Base-by-base conservation (phyloP, 345 rosid genomes). In the Lagerstroemia speciosa region DNA sequence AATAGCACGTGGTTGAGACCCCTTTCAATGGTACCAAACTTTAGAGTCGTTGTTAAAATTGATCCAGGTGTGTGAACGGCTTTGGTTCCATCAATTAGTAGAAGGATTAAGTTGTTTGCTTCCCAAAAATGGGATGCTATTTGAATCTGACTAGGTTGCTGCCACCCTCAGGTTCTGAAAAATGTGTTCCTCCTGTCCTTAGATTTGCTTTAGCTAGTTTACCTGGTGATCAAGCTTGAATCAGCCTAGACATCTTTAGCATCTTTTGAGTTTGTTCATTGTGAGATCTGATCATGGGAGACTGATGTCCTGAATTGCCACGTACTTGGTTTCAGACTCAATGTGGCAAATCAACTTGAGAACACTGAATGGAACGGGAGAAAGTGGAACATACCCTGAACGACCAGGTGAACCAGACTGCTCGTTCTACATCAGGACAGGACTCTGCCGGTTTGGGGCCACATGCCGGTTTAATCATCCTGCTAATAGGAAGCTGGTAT, bases 371-470 rank as follows among this genome's bases (percentile, higher is more conserved):
- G 99, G 88, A 80, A 67, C 83, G 22, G 79, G 86, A 86, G 98
- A 92, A 78, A 37, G 85, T 33, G 84, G 92, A 69, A 71, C 85
- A 16, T 90, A 88, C 70, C 98, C 99, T 24, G 92, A 90, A 76
- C 89, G 93, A 48, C 89, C 90, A 37, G 99, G 99, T 66, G 98
- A 92, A 79, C 96, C 87, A 5, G 93, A 92, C 80, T 95, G 99
- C 79, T 87, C 98, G 73, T 92, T 88, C 83, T 95, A 95, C 75
- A 90, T 95, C 67, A 81, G 98, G 80, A 95, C 99, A 57, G 99
- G 99, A 43, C 94, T 95, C 66, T 95, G 99, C 78, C 85, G 98
- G 82, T 95, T 90, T 82, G 87, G 90, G 36, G 76, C 86, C 62
- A 86, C 83, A 24, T 86, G 90, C 68, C 84, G 90, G 64, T 86